Evolutionary conservation across 441 rosid genomes (phyloP), one percentile per base, ranked within the genome.

Genomic region (Arabidopsis lyrata): DNA sequence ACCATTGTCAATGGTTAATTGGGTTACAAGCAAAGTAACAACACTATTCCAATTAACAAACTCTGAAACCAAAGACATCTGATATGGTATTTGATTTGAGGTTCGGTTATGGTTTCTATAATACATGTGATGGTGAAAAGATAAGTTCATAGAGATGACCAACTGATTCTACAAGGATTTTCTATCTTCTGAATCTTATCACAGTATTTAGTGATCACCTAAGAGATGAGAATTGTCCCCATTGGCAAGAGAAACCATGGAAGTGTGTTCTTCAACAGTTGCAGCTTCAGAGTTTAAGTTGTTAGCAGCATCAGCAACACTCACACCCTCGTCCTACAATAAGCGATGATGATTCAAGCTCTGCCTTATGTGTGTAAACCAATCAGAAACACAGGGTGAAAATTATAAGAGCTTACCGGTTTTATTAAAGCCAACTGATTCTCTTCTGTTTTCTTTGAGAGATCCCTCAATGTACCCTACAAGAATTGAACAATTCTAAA

Each of bases 391-490:
- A 54, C 27, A 14, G 4, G 7, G 18, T 0, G 42, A 63, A 32
- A 27, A 6, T 29, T 32, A 16, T 8, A 61, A 5, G 31, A 27
- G 57, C 61, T 76, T 69, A 76, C 80, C 20, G 39, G 66, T 70
- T 48, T 76, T 18, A 63, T 31, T 10, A 44, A 7, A 20, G 55
- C 3, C 75, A 57, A 29, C 48, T 62, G 80, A 56, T 54, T 70
- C 13, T 76, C 75, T 45, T 76, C 79, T 62, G 65, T 27, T 57
- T 57, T 76, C 66, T 76, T 76, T 6, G 62, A 76, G 61, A 76
- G 75, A 70, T 76, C 80, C 54, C 80, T 76, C 67, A 76, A 55
- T 56, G 80, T 76, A 63, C 80, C 80, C 80, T 76, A 70, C 47
- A 27, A 55, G 48, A 41, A 63, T 63, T 38, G 13, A 63, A 31